A percentile compares a stretch with the other conserved stretches of the same genome.
Conservation (phyloP, 108 stramenopile genomes). For the Aurantiochytrium sp. region DNA sequence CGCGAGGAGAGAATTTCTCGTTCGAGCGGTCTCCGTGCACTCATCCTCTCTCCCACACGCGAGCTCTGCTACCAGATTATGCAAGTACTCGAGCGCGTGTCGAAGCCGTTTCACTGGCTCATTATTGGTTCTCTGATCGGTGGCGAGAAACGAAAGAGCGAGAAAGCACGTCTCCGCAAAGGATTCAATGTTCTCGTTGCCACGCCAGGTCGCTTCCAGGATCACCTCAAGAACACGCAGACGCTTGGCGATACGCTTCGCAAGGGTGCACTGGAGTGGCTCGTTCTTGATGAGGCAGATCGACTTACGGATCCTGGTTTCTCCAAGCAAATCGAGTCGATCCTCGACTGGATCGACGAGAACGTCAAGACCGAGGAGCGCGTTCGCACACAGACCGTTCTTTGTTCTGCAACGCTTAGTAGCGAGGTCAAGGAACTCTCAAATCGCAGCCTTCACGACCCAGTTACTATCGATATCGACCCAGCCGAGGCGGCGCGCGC, state of each 20-base stretch:
- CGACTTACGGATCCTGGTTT: conserved; percentile 86
- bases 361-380: conserved; percentile 45
- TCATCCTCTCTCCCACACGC: conserved; percentile 81
- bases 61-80: conserved; percentile 79
- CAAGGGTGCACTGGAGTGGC: conserved; percentile 46
- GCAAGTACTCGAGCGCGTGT: conserved; percentile 47
- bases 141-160: conserved; percentile 82
- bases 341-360: conserved; percentile 53
- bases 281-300: conserved; percentile 91
- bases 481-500: not conserved
- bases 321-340: conserved; percentile 73
- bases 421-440: conserved; percentile 48
- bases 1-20: not conserved
- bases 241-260: conserved; percentile 58
- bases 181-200: conserved; percentile 81
- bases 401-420: conserved; percentile 75
- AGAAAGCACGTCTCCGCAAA: conserved; percentile 88
- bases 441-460: not conserved
- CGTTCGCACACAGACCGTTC: conserved; percentile 58
- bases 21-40: conserved; percentile 38
- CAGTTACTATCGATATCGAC: not conserved
- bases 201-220: conserved; percentile 90
- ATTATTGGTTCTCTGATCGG: conserved; percentile 78
- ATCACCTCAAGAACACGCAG: conserved; percentile 81
- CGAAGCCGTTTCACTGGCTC: conserved; percentile 69